phyloP scores from a whole-genome alignment of 176 grass and related monocot species.

The Bonia amplexicaulis region DNA sequence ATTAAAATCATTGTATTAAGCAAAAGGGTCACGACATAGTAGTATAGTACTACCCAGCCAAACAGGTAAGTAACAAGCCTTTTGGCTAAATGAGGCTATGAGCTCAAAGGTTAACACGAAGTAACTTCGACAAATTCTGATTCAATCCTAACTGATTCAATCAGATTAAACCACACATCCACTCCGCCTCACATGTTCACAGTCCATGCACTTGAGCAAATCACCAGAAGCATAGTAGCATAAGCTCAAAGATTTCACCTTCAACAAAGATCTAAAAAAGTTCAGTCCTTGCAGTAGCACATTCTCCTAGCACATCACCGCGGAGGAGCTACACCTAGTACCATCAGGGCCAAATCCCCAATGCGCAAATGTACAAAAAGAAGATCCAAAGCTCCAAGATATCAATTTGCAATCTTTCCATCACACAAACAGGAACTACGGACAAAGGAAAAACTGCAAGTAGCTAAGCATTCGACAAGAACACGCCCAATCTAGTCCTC shows the following conservation, averaged over 20 bases:
- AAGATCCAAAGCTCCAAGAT: background rate
- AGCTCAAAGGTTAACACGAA: background rate
- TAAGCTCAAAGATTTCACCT: background rate
- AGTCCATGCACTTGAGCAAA: background rate
- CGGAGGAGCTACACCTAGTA: background rate
- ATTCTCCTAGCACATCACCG: background rate
- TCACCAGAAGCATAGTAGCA: background rate
- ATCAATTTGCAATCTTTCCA: background rate
- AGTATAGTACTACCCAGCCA: background rate
- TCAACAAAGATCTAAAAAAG: background rate
- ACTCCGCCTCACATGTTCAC: background rate
- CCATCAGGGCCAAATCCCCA: background rate
- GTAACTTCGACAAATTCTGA: background rate
- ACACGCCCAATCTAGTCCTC: background rate
- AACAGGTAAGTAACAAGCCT: background rate
- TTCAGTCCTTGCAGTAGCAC: background rate
- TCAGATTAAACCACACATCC: background rate
- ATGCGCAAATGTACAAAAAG: background rate
- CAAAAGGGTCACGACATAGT: background rate
- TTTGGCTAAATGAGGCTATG: background rate
- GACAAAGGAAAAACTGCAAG: background rate
- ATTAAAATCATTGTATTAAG: background rate
- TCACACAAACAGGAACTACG: too few species aligned
- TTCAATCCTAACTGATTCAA: background rate
- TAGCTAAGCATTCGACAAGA: background rate